Conservation (phyloP, 495 filamentous ascomycete species). For the Cladorrhinum samala region DNA sequence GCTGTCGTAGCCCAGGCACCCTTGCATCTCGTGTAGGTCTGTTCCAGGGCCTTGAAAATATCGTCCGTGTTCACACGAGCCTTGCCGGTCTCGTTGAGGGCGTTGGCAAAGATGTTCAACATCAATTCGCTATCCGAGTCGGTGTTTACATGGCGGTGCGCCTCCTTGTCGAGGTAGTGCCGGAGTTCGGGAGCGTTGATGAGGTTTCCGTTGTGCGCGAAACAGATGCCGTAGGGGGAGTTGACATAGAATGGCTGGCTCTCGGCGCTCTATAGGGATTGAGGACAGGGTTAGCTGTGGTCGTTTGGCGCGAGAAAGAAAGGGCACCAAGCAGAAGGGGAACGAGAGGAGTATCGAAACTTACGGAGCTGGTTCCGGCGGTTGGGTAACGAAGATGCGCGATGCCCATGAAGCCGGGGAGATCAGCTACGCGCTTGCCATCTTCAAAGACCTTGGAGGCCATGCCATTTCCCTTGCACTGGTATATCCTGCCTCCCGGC, state of each 20-base stretch:
- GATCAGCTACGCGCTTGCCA: conserved; percentile 65
- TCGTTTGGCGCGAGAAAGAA: background rate
- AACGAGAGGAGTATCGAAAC: conserved; percentile 8
- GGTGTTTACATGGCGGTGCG: conserved; percentile 94
- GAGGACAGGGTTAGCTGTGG: background rate
- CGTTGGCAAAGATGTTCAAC: conserved; percentile 91
- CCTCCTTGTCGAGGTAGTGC: conserved; percentile 75
- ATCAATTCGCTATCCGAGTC: conserved; percentile 93
- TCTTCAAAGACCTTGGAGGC: conserved; percentile 79
- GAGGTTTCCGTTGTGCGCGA: conserved; percentile 72
- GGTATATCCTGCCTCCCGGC: conserved; percentile 72
- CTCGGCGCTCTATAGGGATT: conserved; percentile 50
- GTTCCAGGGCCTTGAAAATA: conserved; percentile 68
- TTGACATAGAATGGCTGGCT: conserved; percentile 92
- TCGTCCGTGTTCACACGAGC: conserved; percentile 89
- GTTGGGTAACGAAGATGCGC: conserved; percentile 89
- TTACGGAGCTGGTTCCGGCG: conserved; percentile 68
- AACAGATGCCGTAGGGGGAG: conserved; percentile 72
- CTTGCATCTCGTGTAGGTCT: conserved; percentile 71
- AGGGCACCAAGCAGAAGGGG: background rate
- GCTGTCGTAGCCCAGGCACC: conserved; percentile 73
- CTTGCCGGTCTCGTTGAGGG: conserved; percentile 92
- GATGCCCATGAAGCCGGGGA: conserved; percentile 86
- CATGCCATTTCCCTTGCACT: conserved; percentile 90
- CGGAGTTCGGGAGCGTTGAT: conserved; percentile 85